Percentiles rank a stretch among this genome's conserved stretches.
These are phyloP conservation scores for Trichophyton verrucosum DNA, from an alignment of 2,329 filamentous ascomycete species.

Conservation along the genomic window DNA sequence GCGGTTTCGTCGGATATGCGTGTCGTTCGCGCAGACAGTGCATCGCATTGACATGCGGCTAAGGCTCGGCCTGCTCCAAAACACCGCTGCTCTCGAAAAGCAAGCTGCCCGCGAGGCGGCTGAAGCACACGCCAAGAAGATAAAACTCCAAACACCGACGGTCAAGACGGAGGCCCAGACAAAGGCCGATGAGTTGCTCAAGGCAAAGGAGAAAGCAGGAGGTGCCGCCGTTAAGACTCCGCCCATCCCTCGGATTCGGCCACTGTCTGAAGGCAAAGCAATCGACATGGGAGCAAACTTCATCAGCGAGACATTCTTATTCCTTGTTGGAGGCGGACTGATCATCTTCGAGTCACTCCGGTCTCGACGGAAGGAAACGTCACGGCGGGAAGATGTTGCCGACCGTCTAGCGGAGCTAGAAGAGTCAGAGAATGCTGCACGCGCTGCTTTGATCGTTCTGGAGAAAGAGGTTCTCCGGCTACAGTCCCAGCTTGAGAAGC, in stretches of 20 bases:
- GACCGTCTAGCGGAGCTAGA: conserved; percentile 49
- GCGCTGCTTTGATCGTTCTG: conserved; percentile 31
- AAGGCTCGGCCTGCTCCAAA: conserved; percentile 52
- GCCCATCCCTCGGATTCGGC: conserved; percentile 45
- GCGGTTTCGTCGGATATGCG: conserved; percentile 49
- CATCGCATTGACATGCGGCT: conserved; percentile 58
- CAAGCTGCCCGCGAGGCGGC: conserved; percentile 39
- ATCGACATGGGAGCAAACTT: conserved; percentile 60
- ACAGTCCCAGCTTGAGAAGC: conserved; percentile 26
- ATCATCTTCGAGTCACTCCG: conserved; percentile 53
- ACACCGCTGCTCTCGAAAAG: conserved; percentile 40
- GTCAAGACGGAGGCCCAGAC: conserved; percentile 51
- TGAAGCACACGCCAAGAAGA: conserved; percentile 43
- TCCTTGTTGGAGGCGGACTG: conserved; percentile 49
- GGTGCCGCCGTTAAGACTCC: conserved; percentile 39
- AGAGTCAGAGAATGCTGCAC: conserved; percentile 33
- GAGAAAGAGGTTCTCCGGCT: conserved; percentile 36
- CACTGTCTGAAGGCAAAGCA: conserved; percentile 53
- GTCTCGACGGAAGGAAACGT: conserved; percentile 48
- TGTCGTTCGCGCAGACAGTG: conserved; percentile 50
- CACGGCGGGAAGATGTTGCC: conserved; percentile 47
- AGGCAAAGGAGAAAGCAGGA: conserved; percentile 31
- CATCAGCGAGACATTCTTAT: conserved; percentile 55
- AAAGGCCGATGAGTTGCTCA: conserved; percentile 42
- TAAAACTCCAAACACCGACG: conserved; percentile 42